Percentiles rank a stretch among this genome's conserved stretches.
Evolutionary conservation across 352 stramenopile genomes (phyloP).

Genomic region (Blastocystis sp.): DNA sequence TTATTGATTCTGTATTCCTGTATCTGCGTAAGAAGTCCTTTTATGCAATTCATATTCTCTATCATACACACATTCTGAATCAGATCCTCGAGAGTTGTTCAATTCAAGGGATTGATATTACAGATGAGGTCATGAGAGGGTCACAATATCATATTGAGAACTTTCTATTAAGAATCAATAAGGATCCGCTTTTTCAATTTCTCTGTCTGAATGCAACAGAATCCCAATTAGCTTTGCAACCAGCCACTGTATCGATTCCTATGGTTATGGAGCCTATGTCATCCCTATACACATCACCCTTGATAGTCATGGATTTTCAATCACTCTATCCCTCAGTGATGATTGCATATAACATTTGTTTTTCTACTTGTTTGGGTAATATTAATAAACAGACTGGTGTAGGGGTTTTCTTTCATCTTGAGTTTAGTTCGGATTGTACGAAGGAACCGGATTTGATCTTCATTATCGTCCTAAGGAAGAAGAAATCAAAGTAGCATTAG

Average conservation of each 20-base stretch:
- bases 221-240: conserved; percentile 78
- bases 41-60: conserved; percentile 39
- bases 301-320: conserved; percentile 98
- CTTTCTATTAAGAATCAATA: conserved; percentile 57
- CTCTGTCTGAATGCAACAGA: conserved; percentile 63
- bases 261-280: conserved; percentile 91
- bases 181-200: neutral
- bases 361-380: conserved; percentile 89
- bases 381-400: conserved; percentile 73
- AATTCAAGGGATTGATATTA: conserved; percentile 51
- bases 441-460: conserved; percentile 43
- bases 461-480: neutral
- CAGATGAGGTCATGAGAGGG: conserved; percentile 30
- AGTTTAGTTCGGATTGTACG: conserved; percentile 31
- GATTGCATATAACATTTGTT: conserved; percentile 99
- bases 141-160: conserved; percentile 64
- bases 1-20: conserved; percentile 2
- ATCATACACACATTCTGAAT: conserved; percentile 55
- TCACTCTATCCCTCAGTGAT: conserved; percentile 99
- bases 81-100: conserved; percentile 37
- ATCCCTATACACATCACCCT: conserved; percentile 90
- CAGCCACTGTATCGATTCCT: conserved; percentile 86
- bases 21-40: conserved; percentile 48
- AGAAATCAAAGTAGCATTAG: neutral
- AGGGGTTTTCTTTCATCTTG: neutral